Evolutionary conservation across 257 asterid genomes (phyloP), one percentile per base, ranked within the genome.

Genomic region (Solanum dulcamara): DNA sequence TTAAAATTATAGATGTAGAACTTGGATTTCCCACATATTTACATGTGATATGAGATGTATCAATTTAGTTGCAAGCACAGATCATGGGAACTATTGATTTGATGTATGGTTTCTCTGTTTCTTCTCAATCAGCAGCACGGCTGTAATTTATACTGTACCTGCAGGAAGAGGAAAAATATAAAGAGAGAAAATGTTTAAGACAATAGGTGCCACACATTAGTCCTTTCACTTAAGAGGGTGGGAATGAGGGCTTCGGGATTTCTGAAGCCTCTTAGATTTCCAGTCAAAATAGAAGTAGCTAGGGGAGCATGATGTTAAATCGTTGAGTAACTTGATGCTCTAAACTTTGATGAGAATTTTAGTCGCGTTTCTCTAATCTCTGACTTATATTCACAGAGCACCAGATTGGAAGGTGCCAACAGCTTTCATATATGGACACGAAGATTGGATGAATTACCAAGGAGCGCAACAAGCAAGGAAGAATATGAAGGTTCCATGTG

Each of bases 381-480:
- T 28, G 26, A 75, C 37, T 44, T 7, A 17, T 46, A 28, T 46
- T 77, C 89, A 85, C 92, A 94, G 98, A 84, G 96, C 95, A 33
- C 87, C 96, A 2, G 97, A 93, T 28, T 94, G 96, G 97, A 94
- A 92, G 89, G 97, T 94, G 83, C 96, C 98, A 10, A 94, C 95
- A 8, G 85, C 97, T 38, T 94, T 94, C 88, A 94, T 94, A n/a
- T 94, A 94, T 81, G 98, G 98, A 57, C 17, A 86, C 85, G 87
- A 94, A 71, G 98, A 94, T 89, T 94, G 98, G 98, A 94, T 94
- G 98, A 88, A 89, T 85, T 94, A 91, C 88, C 79, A 90, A 91
- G 97, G 95, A 74, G 97, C 98, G 8, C 92, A 90, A 85, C 92
- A 90, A 80, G 96, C 96, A 50, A 94, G 96, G 42, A 90, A 92